These are phyloP conservation scores for Trapa bicornis DNA, from an alignment of 345 rosid genomes.

Conservation along the genomic window DNA sequence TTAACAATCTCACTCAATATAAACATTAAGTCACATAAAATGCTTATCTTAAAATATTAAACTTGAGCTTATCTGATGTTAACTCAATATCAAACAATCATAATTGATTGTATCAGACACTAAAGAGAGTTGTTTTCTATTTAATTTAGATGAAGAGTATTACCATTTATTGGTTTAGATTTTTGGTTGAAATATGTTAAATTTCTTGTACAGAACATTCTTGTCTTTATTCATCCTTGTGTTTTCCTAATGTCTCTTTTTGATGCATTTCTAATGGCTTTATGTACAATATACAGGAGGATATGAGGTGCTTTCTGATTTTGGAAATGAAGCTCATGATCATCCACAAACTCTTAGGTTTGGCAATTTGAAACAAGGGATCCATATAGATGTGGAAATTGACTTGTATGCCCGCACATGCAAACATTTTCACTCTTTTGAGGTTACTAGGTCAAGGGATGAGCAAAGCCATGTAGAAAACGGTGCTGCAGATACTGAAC, in stretches of 20 bases:
- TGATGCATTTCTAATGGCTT: background rate
- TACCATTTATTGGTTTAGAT: too few relatives aligned
- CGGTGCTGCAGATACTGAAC: conserved; percentile 44
- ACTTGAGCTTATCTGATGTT: too few relatives aligned
- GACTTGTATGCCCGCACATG: conserved; percentile 40
- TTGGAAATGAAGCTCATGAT: background rate
- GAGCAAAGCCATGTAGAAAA: conserved; percentile 38
- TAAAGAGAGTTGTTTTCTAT: too few relatives aligned
- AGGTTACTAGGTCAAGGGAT: conserved; percentile 35
- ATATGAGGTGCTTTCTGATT: background rate
- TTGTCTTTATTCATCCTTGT: background rate
- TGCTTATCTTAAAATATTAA: too few relatives aligned
- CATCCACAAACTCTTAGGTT: background rate
- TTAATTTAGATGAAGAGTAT: too few relatives aligned
- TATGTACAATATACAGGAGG: conserved; percentile 1
- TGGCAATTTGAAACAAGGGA: conserved; percentile 14
- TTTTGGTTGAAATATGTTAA: too few relatives aligned
- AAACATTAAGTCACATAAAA: too few relatives aligned
- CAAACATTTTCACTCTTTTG: conserved; percentile 23
- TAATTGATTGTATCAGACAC: too few relatives aligned
- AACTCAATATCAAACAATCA: too few relatives aligned
- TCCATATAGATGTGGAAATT: conserved; percentile 12
- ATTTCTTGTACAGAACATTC: too few relatives aligned
- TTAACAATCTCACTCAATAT: too few relatives aligned
- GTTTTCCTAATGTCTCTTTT: background rate